These are phyloP conservation scores for Paramyrothecium sp. DNA, from an alignment of 2,329 filamentous ascomycete genomes.

Conservation along the genomic window DNA sequence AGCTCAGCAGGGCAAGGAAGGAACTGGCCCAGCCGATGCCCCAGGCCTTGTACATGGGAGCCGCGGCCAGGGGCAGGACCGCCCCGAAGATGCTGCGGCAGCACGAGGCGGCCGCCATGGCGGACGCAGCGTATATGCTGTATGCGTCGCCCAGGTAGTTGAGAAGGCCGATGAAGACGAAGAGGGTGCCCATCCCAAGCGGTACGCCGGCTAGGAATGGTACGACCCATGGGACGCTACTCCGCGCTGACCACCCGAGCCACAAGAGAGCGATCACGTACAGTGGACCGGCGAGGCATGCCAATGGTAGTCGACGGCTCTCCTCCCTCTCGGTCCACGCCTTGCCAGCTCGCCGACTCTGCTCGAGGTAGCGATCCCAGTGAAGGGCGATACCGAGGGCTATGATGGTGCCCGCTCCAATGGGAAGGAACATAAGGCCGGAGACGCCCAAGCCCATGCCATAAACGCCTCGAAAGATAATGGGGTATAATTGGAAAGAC, in stretches of 20 bases:
- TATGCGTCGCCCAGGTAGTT: conserved; percentile 2
- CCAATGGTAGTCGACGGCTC: background rate
- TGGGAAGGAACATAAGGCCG: conserved; percentile 1
- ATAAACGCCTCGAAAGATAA: background rate
- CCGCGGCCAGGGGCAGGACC: background rate
- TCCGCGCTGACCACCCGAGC: background rate
- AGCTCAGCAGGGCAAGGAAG: background rate
- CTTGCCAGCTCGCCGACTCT: background rate
- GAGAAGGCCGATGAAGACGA: conserved; percentile 1
- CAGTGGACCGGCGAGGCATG: background rate
- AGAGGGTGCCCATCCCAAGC: background rate
- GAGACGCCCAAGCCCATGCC: background rate
- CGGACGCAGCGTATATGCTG: background rate
- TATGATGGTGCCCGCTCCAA: background rate
- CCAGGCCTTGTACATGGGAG: background rate
- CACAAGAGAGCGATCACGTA: background rate
- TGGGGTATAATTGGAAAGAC: background rate
- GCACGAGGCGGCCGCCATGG: background rate
- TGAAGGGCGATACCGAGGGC: background rate
- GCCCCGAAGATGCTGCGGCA: conserved; percentile 1
- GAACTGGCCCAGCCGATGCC: background rate
- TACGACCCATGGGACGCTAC: background rate
- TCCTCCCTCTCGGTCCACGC: background rate
- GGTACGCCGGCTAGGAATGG: background rate
- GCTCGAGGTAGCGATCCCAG: background rate